These are phyloP conservation scores for Cardamine chenopodiifolia DNA, from an alignment of 345 rosid genomes.

Conservation along the genomic window DNA sequence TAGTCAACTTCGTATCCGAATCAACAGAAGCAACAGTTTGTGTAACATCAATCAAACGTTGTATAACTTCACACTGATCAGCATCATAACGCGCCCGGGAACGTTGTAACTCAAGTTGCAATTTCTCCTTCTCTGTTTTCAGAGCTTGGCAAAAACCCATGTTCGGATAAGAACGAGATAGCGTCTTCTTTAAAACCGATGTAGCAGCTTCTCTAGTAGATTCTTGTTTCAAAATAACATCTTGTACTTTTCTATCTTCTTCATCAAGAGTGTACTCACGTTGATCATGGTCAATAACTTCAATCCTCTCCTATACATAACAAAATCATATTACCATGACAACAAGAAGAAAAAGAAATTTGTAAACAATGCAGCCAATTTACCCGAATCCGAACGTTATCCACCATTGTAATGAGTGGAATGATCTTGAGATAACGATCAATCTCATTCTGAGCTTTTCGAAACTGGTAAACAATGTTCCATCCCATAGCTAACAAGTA, in stretches of 20 bases:
- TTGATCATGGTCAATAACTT: conserved; percentile 81
- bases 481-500: conserved; percentile 97
- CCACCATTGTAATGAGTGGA: conserved; percentile 89
- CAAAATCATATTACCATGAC: background rate
- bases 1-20: conserved; percentile 43
- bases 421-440: conserved; percentile 85
- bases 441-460: conserved; percentile 88
- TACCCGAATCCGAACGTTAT: conserved; percentile 91
- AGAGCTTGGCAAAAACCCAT: conserved; percentile 76
- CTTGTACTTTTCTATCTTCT: conserved; percentile 83
- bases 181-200: conserved; percentile 64
- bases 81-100: conserved; percentile 73
- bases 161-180: conserved; percentile 84
- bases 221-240: conserved; percentile 72
- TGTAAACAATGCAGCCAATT: background rate
- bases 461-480: conserved; percentile 94
- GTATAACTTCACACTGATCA: conserved; percentile 74
- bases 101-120: conserved; percentile 72
- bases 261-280: conserved; percentile 86
- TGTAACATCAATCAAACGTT: conserved; percentile 74
- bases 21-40: conserved; percentile 51
- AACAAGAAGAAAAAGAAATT: background rate
- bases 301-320: conserved; percentile 67
- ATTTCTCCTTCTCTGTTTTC: conserved; percentile 66
- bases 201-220: conserved; percentile 57